Base-by-base conservation (phyloP, 768 basidiomycete genomes). In the Panaeolus papilionaceus region DNA sequence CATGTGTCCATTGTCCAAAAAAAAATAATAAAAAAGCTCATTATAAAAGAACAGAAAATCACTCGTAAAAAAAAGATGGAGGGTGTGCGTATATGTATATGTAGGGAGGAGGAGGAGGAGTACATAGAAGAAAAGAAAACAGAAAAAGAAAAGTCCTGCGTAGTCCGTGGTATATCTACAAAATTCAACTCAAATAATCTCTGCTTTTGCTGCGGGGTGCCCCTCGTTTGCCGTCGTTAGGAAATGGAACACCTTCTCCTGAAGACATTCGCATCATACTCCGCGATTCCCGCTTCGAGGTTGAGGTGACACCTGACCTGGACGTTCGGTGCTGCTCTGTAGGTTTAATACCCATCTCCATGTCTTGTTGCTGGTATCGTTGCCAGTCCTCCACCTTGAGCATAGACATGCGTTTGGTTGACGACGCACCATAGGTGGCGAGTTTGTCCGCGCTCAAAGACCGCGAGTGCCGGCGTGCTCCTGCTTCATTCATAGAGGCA, bases 341-440 rank as follows among this genome's bases (percentile, higher is more conserved):
- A 61, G 64, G 54, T 68, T 68, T 67, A 65, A 61, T 72, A 61
- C 70, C 67, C 68, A 72, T 73, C 63, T 80, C 80, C 66, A 77
- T 78, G 44, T 68, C 70, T 54, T 87, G 85, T 64, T 87, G 82
- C 75, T 94, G 93, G 72, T 89, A 85, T 70, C 86, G 85, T 77
- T 92, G 89, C 93, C 93, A 94, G 75, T 93, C 93, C 76, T 93
- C 91, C 45, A 94, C 93, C 75, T 93, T 93, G 82, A 94, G 77
- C 75, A 85, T 88, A 47, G 92, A 93, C 76, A 90, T 76, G 61
- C 91, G 87, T 71, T 86, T 88, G 51, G 90, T 88, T 40, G 88
- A 84, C 84, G 86, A 81, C 37, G 80, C 74, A 16, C 78, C 79
- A 26, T 72, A 75, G 33, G 76, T 73, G 51, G 84, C 87, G 14